Conservation (phyloP, 805 yeast species). For the Torulaspora maleeae region DNA sequence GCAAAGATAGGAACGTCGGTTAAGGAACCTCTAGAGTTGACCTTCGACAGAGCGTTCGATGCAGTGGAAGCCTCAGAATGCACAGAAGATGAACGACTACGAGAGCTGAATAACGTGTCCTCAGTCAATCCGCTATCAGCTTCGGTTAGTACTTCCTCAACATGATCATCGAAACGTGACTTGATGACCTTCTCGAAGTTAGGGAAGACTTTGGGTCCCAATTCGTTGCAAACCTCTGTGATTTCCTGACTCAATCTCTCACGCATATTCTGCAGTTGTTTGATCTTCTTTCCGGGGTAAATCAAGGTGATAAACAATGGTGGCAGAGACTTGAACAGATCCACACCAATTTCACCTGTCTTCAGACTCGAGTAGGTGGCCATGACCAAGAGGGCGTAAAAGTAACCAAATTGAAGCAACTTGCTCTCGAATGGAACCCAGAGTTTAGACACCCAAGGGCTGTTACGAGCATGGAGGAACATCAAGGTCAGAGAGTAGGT, state of each 20-base stretch:
- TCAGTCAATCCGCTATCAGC: constrained; percentile 5
- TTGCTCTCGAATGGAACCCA: constrained; percentile 29
- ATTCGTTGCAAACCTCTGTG: constrained; percentile 71
- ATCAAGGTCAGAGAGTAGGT: constrained; percentile 55
- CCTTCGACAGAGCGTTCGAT: constrained; percentile 58
- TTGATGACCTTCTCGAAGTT: constrained; percentile 53
- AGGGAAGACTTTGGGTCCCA: constrained; percentile 85
- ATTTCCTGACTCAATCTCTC: constrained; percentile 61
- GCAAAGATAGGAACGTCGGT: constrained; percentile 60
- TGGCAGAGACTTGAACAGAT: constrained; percentile 70
- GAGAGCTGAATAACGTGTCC: constrained; percentile 10
- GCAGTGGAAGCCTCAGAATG: constrained; percentile 35
- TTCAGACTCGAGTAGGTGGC: constrained; percentile 82
- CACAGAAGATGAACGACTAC: constrained; percentile 31
- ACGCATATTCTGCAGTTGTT: constrained; percentile 55
- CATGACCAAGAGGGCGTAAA: constrained; percentile 56
- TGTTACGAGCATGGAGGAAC: constrained; percentile 33
- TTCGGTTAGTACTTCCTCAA: constrained; percentile 1
- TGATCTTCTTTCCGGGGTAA: constrained; percentile 41
- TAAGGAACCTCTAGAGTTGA: constrained; percentile 56
- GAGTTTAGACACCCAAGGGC: constrained; percentile 28
- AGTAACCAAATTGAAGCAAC: constrained; percentile 39
- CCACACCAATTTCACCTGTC: constrained; percentile 89
- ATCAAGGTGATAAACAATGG: constrained; percentile 53
- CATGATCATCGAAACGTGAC: constrained; percentile 10